Percentiles rank a stretch among this genome's conserved stretches.
Evolutionary conservation across 106 monocot species (phyloP).

Genomic region (Chionographis japonica): DNA sequence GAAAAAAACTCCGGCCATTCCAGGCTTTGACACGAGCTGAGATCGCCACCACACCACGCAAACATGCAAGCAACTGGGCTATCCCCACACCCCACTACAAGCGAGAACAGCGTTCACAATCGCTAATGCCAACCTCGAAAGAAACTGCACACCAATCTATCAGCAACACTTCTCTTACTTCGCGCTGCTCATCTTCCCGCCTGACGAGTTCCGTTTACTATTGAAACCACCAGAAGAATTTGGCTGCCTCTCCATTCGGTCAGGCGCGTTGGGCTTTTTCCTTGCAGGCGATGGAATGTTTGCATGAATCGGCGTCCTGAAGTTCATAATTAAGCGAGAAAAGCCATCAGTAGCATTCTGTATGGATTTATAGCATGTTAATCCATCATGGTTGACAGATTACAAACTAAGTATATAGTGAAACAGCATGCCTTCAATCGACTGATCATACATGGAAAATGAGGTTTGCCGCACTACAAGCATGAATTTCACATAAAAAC

Average conservation of each 20-base stretch:
- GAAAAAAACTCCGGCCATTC: conserved; percentile 3
- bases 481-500: no score
- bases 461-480: no score
- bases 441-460: no score
- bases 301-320: conserved; percentile 44
- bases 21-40: background rate
- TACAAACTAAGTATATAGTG: no score
- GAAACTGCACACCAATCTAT: background rate
- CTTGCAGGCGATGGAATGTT: conserved; percentile 48
- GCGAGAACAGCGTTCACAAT: background rate
- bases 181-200: conserved; percentile 29
- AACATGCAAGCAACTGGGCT: conserved; percentile 32
- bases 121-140: conserved; percentile 10
- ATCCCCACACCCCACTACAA: conserved; percentile 30
- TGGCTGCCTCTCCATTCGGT: conserved; percentile 25
- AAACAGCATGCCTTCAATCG: no score
- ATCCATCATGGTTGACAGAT: no score
- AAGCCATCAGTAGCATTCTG: background rate
- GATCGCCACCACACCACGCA: conserved; percentile 7
- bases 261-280: conserved; percentile 34
- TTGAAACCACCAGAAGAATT: conserved; percentile 9
- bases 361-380: no score
- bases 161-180: conserved; percentile 4
- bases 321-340: background rate
- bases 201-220: conserved; percentile 31